phyloP scores from a whole-genome alignment of 176 grass and related monocot species.

The Bothriochloa decipiens region DNA sequence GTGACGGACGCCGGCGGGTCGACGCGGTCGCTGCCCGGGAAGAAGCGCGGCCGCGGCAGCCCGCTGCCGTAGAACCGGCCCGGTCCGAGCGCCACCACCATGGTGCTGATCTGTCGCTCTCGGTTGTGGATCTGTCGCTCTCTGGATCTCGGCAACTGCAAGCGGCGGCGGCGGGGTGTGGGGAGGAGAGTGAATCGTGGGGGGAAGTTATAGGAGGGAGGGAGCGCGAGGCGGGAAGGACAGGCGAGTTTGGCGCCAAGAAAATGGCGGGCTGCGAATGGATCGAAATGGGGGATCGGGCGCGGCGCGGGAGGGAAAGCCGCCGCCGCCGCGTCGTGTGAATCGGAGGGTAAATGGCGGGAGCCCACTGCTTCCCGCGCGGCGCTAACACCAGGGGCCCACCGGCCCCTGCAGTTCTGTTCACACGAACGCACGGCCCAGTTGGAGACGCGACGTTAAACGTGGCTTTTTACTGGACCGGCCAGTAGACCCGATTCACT shows the following conservation, averaged over 20 bases:
- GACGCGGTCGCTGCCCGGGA: conserved; percentile 60
- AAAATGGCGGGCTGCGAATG: conserved; percentile 14
- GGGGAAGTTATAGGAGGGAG: conserved; percentile 28
- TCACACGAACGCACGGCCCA: background rate
- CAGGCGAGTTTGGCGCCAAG: conserved; percentile 45
- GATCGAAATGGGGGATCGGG: background rate
- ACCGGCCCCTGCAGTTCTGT: background rate
- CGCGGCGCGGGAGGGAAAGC: conserved; percentile 26
- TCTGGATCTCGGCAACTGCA: background rate
- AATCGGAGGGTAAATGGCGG: conserved; percentile 36
- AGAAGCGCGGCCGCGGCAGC: conserved; percentile 74
- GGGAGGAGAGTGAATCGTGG: background rate
- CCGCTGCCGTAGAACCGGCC: conserved; percentile 81
- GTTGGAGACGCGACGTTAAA: background rate
- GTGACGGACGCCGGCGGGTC: conserved; percentile 67
- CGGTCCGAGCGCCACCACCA: conserved; percentile 74
- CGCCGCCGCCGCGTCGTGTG: background rate
- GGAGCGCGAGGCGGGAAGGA: conserved; percentile 30
- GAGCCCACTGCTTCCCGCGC: background rate
- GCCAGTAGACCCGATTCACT: background rate
- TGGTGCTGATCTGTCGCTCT: background rate
- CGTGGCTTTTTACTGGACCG: background rate
- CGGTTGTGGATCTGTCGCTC: background rate
- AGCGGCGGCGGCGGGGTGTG: background rate
- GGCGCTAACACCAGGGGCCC: background rate